A percentile compares a stretch with the other conserved stretches of the same genome.
Evolutionary conservation across 495 filamentous ascomycete species (phyloP).

Genomic region (Venustampulla echinocandica): DNA sequence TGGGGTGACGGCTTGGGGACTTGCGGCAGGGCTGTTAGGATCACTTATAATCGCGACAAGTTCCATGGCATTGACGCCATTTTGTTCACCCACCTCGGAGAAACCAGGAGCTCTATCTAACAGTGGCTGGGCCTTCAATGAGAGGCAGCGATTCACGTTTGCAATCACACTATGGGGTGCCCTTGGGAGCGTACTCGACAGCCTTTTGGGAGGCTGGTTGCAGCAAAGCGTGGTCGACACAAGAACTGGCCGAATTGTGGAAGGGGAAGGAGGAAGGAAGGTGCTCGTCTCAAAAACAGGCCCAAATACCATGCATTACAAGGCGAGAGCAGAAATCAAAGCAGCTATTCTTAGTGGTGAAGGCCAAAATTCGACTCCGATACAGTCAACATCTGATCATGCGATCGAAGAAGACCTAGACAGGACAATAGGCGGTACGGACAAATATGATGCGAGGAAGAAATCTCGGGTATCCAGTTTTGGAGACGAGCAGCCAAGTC

Average conservation of each 20-base stretch:
- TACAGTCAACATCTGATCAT: slow-evolving; percentile 14
- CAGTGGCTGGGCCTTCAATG: slow-evolving; percentile 35
- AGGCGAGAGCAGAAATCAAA: slow-evolving; percentile 16
- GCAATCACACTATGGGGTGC: slow-evolving; percentile 62
- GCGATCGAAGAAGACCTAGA: slow-evolving; percentile 12
- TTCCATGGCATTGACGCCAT: slow-evolving; percentile 57
- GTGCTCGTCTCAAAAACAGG: slow-evolving; percentile 42
- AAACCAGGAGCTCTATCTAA: slow-evolving; percentile 25
- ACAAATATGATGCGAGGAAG: slow-evolving; percentile 29
- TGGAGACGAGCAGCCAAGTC: slow-evolving; percentile 52
- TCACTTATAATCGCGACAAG: slow-evolving; percentile 61
- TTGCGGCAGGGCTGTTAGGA: slow-evolving; percentile 66
- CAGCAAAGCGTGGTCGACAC: slow-evolving; percentile 84
- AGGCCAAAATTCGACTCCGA: slow-evolving; percentile 8
- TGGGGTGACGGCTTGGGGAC: slow-evolving; percentile 66
- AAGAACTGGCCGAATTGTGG: slow-evolving; percentile 75
- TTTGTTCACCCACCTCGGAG: slow-evolving; percentile 39
- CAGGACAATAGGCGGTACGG: slow-evolving; percentile 12
- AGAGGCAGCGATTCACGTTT: slow-evolving; percentile 46
- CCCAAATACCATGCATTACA: slow-evolving; percentile 17
- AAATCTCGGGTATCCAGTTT: slow-evolving; percentile 33
- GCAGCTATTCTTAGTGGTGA: slow-evolving; percentile 5
- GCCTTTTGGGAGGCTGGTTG: slow-evolving; percentile 72
- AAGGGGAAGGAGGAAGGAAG: slow-evolving; percentile 74
- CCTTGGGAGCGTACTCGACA: slow-evolving; percentile 76